Evolutionary conservation across 306 rosid species (phyloP).

Genomic region (Nissolia schottii): DNA sequence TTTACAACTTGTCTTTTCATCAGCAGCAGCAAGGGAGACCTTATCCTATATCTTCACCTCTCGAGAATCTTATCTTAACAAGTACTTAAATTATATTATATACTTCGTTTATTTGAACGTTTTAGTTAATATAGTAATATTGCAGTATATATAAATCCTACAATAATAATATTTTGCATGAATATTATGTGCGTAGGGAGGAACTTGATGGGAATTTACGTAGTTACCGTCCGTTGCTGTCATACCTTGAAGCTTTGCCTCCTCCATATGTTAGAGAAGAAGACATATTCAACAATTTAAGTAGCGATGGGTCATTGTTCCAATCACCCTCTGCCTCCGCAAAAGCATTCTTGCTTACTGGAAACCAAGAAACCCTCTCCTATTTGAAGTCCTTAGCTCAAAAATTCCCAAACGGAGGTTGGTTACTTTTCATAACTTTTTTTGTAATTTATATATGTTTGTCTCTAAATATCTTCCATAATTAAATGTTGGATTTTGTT

Average conservation of each 20-base stretch:
- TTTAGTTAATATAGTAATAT: no score
- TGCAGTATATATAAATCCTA: no score
- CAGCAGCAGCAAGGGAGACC: not conserved
- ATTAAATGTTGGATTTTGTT: no score
- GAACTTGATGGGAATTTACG: not conserved
- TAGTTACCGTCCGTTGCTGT: slow-evolving; percentile 18
- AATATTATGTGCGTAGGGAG: slow-evolving; percentile 21
- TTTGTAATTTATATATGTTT: no score
- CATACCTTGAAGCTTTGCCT: slow-evolving; percentile 39
- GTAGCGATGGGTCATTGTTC: slow-evolving; percentile 35
- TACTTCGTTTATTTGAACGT: no score
- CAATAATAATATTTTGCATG: no score
- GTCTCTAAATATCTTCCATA: no score
- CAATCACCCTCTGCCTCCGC: slow-evolving; percentile 46
- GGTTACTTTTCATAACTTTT: no score
- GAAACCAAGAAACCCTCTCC: slow-evolving; percentile 3
- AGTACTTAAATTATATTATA: not conserved
- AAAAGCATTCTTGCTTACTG: slow-evolving; percentile 28
- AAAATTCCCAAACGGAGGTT: slow-evolving; percentile 37
- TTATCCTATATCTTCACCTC: not conserved
- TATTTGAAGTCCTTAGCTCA: slow-evolving; percentile 31
- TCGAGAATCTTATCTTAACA: slow-evolving; percentile 14
- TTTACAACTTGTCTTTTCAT: slow-evolving; percentile 7
- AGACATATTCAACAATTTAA: slow-evolving; percentile 20
- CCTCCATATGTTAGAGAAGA: slow-evolving; percentile 8